phyloP scores from a whole-genome alignment of 352 stramenopile species.

The Pythium guiyangense region DNA sequence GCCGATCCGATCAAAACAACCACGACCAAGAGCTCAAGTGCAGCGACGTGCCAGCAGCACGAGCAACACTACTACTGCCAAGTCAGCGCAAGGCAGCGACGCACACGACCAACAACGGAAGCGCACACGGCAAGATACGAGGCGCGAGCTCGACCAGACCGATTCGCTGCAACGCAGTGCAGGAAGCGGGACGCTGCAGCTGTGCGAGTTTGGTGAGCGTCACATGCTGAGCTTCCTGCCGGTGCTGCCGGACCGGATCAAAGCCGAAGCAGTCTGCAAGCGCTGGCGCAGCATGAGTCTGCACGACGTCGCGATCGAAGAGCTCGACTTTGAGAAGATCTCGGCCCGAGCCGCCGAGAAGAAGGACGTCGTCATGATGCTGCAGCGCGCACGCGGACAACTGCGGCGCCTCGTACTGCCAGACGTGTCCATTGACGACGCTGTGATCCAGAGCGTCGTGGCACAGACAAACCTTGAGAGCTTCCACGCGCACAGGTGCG shows the following conservation, averaged over 20 bases:
- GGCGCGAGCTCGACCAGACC: neutral
- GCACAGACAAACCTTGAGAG: constrained; percentile 25
- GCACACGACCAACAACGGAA: neutral
- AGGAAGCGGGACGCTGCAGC: constrained; percentile 3
- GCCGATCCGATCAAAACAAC: no score
- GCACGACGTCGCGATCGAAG: constrained; percentile 31
- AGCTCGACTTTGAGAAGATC: constrained; percentile 45
- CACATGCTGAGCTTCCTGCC: constrained; percentile 45
- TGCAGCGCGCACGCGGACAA: constrained; percentile 31
- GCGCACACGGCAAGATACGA: neutral
- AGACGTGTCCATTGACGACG: constrained; percentile 40
- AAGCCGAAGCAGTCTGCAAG: constrained; percentile 47
- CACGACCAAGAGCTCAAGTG: no score
- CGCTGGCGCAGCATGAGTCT: constrained; percentile 42
- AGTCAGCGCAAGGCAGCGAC: no score
- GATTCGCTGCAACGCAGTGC: no score
- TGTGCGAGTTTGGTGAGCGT: constrained; percentile 41
- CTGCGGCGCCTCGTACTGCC: constrained; percentile 35
- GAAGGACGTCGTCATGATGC: constrained; percentile 30
- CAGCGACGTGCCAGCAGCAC: no score
- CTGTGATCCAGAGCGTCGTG: constrained; percentile 30
- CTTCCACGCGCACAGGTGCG: constrained; percentile 50
- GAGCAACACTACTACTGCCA: no score
- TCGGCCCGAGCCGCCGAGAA: constrained; percentile 21
- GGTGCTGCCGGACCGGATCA: constrained; percentile 43